Conservation (phyloP, 2,329 filamentous ascomycete species). For the Aspergillus pseudonomiae region DNA sequence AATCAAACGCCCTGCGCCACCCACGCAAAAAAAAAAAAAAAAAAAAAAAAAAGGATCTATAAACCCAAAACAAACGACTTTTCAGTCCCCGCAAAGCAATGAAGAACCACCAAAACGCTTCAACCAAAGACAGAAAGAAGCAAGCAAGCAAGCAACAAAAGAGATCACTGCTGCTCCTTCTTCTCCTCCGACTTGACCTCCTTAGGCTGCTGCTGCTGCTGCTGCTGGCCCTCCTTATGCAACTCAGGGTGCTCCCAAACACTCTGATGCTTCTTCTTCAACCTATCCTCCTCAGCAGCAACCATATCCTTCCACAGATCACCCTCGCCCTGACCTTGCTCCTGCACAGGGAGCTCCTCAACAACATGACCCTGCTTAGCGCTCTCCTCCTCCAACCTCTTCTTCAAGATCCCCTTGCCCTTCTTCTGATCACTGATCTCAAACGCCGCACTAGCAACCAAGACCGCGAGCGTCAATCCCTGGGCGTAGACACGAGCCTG, state of each 20-base stretch:
- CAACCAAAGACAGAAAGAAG: background rate
- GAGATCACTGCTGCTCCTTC: background rate
- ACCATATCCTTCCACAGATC: slow-evolving; percentile 79
- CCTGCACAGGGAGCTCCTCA: slow-evolving; percentile 77
- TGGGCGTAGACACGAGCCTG: slow-evolving; percentile 95
- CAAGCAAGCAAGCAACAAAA: background rate
- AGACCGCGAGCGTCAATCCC: slow-evolving; percentile 80
- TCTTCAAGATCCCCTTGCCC: slow-evolving; percentile 56
- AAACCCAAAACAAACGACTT: slow-evolving; percentile 1
- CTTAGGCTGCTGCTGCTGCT: background rate
- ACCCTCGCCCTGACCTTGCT: slow-evolving; percentile 70
- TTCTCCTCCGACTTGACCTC: background rate
- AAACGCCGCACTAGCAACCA: slow-evolving; percentile 79
- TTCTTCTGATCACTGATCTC: slow-evolving; percentile 78
- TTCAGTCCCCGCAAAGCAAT: background rate
- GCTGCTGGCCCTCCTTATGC: background rate
- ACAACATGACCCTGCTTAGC: slow-evolving; percentile 71
- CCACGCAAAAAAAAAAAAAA: background rate
- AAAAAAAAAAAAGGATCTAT: background rate
- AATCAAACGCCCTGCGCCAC: background rate
- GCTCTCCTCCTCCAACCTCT: slow-evolving; percentile 73
- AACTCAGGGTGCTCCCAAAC: slow-evolving; percentile 34
- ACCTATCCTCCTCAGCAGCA: slow-evolving; percentile 49
- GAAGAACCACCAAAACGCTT: background rate
- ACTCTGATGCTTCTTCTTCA: slow-evolving; percentile 46